A percentile compares a stretch with the other conserved stretches of the same genome.
Conservation (phyloP, 1,284 basidiomycete genomes). For the Malassezia obtusa region DNA sequence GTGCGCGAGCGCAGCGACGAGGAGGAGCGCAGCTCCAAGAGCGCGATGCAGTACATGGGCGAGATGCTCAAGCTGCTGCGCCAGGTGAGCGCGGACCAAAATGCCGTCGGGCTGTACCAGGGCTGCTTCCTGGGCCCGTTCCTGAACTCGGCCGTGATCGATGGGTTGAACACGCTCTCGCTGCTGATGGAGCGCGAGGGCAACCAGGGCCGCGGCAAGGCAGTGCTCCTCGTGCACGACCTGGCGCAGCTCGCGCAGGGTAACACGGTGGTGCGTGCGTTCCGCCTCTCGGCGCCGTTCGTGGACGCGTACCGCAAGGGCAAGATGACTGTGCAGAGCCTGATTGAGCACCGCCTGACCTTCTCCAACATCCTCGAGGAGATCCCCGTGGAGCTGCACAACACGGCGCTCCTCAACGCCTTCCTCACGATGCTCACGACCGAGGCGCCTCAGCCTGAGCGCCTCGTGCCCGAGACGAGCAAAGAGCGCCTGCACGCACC, state of each 20-base stretch:
- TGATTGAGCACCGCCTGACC: slow-evolving; percentile 75
- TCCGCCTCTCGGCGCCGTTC: slow-evolving; percentile 72
- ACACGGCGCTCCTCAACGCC: slow-evolving; percentile 71
- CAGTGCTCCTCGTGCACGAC: slow-evolving; percentile 45
- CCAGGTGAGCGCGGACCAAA: slow-evolving; percentile 87
- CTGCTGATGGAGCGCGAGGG: slow-evolving; percentile 44
- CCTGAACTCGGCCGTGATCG: slow-evolving; percentile 70
- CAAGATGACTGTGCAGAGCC: slow-evolving; percentile 72
- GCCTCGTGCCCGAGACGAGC: slow-evolving; percentile 28
- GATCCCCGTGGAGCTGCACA: slow-evolving; percentile 77
- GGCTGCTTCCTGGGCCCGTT: slow-evolving; percentile 64
- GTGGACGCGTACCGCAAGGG: slow-evolving; percentile 73
- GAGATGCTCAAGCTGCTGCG: slow-evolving; percentile 76
- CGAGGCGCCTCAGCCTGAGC: slow-evolving; percentile 43
- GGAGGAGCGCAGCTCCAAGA: slow-evolving; percentile 34
- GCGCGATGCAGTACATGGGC: slow-evolving; percentile 58
- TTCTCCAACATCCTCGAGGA: slow-evolving; percentile 82
- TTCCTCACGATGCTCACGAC: slow-evolving; percentile 67
- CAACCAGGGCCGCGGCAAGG: slow-evolving; percentile 38
- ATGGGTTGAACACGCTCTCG: slow-evolving; percentile 53
- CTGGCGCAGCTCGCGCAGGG: slow-evolving; percentile 57
- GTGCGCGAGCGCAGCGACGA: slow-evolving; percentile 37
- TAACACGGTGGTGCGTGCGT: slow-evolving; percentile 82
- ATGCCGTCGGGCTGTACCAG: slow-evolving; percentile 93
- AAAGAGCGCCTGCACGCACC: slow-evolving; percentile 32